Evolutionary conservation across 345 rosid genomes (phyloP), one percentile per base, ranked within the genome.

Genomic region (Citrus sp.): DNA sequence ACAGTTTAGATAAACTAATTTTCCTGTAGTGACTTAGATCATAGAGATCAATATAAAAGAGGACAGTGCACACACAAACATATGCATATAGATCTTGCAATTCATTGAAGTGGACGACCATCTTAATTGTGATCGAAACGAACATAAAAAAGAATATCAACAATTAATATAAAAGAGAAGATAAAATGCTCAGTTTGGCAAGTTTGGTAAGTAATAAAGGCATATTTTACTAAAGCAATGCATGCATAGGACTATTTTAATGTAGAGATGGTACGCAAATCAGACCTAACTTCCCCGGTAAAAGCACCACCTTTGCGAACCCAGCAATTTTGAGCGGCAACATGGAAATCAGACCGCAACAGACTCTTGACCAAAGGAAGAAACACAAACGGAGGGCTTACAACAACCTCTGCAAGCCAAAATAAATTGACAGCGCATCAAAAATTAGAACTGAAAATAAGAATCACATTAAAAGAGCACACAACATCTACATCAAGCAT

Each of bases 281-380:
- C 89, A 76, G 72, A 90, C 96, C 94, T 89, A 68, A 92, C 75
- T 80, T 92, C 94, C 70, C 94, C 92, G 0, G 97, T 89, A 74
- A 86, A 90, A 70, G 94, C 94, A 54, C 92, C 94, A 5, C 94
- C 93, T 79, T 87, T 92, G 71, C 89, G 86, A 72, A 87, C 90
- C 94, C 97, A 92, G 35, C 92, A 89, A 77, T 90, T 90, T 60
- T 90, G 94, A 6, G 94, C 94, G 2, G 92, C 90, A 4, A 92
- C 86, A n/a, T 87, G 84, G 74, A 92, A 86, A 82, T 90, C 94
- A 2, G 88, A 42, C 60, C 94, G 74, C 82, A 90, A 62, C 22
- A 87, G 72, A 7, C 77, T 60, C 77, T 87, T 90, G 49, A 88
- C 92, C 71, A 80, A 2, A 38, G 87, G 78, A 32, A 92, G 94